Base-by-base conservation (phyloP, 2,329 filamentous ascomycete genomes). In the Aspergillaceae sp. region DNA sequence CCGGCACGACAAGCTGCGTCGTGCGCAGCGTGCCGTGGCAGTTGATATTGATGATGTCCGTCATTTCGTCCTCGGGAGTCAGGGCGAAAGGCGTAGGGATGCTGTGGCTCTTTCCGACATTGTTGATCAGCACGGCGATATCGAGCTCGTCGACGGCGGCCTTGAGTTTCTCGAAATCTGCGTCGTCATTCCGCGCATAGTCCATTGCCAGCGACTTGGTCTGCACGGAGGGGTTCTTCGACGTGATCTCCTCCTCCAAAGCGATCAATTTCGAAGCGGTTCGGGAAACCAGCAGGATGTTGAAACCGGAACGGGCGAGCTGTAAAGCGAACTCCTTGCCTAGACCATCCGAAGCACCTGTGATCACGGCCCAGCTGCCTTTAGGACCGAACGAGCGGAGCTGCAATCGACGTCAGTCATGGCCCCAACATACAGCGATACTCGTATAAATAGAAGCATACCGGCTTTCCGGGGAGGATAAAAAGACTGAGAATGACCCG, bases 281-380 rank as follows among this genome's bases (percentile, higher is more conserved):
- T 59, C 94, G 90, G 40, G 92, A 97, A 51, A 98, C 84, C 56
- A 98, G 87, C 51, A 98, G 74, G 57, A 97, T 76, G 71, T 96
- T 97, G 80, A 91, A 98, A 59, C 90, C 90, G 65, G 92, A 90
- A 51, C 80, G 75, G 27, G 92, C 90, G 47, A 98, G 83, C 67
- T 97, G 89, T 30, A 85, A 77, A 34, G 91, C 88, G 65, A 88
- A 98, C 72, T 98, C 92, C 71, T 95, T 97, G 64, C 92, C 92
- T 52, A 98, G 83, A 53, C 92, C 94, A 68, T 98, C 92, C 7
- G 90, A 96, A 43, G 91, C 92, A 52, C 92, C 92, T 28, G 92
- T 98, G 36, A 98, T 79, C 46, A 98, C 80, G 30, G 87, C 92
- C 90, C 91, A 98, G 48, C 85, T 90, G 51, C 91, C 91, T 60